phyloP scores from a whole-genome alignment of 257 asterid genomes.

The Mitragyna speciosa region DNA sequence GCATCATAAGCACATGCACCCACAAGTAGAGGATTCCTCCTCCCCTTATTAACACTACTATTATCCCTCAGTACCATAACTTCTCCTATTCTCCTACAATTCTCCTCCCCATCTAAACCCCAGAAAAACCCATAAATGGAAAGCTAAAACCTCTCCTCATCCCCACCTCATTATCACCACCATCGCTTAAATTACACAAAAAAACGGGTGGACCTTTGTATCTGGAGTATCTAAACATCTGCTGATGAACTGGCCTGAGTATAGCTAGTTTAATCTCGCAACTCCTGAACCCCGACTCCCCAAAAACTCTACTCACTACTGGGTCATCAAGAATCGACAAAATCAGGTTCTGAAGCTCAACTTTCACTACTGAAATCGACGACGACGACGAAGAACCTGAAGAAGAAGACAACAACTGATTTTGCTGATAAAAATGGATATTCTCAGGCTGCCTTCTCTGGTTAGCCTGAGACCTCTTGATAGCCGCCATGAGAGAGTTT shows the following conservation, averaged over 20 bases:
- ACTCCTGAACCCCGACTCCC: conserved; percentile 87
- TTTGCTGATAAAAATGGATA: conserved; percentile 57
- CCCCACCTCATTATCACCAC: conserved; percentile 24
- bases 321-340: conserved; percentile 87
- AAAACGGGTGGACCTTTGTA: conserved; percentile 68
- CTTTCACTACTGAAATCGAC: conserved; percentile 64
- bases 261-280: conserved; percentile 73
- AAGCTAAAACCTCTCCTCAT: conserved; percentile 45
- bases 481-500: conserved; percentile 85
- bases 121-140: conserved; percentile 66
- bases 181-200: conserved; percentile 47
- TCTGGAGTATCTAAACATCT: conserved; percentile 50
- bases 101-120: conserved; percentile 48
- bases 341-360: conserved; percentile 70
- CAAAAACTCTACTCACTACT: conserved; percentile 76
- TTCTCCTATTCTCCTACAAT: conserved; percentile 60
- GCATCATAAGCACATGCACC: conserved; percentile 70
- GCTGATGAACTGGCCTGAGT: conserved; percentile 55
- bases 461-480: conserved; percentile 76
- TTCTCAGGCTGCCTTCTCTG: conserved; percentile 86
- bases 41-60: conserved; percentile 18
- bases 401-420: conserved; percentile 32
- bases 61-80: conserved; percentile 43
- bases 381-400: conserved; percentile 31
- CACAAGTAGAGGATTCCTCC: conserved; percentile 65